A percentile compares a stretch with the other conserved stretches of the same genome.
These are phyloP conservation scores for Wickerhamomyces sydowiorum DNA, from an alignment of 805 yeast genomes.

Conservation along the genomic window DNA sequence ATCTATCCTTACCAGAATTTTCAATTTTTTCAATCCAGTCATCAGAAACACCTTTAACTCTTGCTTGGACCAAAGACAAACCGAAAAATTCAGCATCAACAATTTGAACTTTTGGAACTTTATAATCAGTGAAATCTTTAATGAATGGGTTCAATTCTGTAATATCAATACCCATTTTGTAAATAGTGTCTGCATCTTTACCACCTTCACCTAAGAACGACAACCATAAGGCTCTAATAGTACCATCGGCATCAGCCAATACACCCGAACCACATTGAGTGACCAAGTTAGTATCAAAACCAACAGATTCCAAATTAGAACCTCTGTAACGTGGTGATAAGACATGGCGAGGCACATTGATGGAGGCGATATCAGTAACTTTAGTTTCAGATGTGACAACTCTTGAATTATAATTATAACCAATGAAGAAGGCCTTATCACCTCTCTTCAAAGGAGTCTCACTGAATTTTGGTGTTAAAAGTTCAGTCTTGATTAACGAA, in stretches of 20 bases:
- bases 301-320: constrained; percentile 71
- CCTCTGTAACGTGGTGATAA: constrained; percentile 79
- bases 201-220: constrained; percentile 73
- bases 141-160: constrained; percentile 58
- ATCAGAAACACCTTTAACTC: constrained; percentile 84
- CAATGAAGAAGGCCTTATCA: constrained; percentile 71
- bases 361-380: constrained; percentile 70
- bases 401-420: constrained; percentile 66
- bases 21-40: constrained; percentile 73
- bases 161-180: constrained; percentile 73
- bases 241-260: constrained; percentile 70
- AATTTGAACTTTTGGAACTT: constrained; percentile 54
- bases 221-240: constrained; percentile 80
- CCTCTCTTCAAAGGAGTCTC: constrained; percentile 60
- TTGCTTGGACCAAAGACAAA: constrained; percentile 64
- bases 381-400: constrained; percentile 69
- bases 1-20: constrained; percentile 52
- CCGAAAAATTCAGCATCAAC: constrained; percentile 77
- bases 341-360: constrained; percentile 64
- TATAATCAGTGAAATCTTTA: constrained; percentile 40
- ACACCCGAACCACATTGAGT: constrained; percentile 78
- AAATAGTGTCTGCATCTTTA: constrained; percentile 55
- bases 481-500: constrained; percentile 60
- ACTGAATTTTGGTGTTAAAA: constrained; percentile 61
- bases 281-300: constrained; percentile 67